Evolutionary conservation across 257 asterid genomes (phyloP).

Genomic region (Penstemon newberryi): DNA sequence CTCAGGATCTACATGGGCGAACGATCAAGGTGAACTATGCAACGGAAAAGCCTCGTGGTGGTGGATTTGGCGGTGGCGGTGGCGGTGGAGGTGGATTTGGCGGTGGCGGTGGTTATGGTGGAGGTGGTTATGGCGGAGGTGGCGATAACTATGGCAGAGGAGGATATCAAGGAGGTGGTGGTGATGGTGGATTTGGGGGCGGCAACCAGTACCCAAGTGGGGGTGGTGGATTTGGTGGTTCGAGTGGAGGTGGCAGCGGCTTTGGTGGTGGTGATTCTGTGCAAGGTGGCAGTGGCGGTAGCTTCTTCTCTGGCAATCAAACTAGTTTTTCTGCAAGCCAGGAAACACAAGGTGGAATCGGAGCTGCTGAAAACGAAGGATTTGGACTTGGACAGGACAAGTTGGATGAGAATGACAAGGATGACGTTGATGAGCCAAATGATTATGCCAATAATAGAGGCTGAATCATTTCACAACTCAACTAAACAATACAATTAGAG

Average conservation of each 20-base stretch:
- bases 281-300: slow-evolving; percentile 27
- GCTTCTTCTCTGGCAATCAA: slow-evolving; percentile 24
- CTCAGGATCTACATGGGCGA: slow-evolving; percentile 61
- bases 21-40: slow-evolving; percentile 58
- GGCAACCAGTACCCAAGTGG: slow-evolving; percentile 19
- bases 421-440: slow-evolving; percentile 34
- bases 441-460: slow-evolving; percentile 45
- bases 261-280: slow-evolving; percentile 25
- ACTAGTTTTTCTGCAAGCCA: slow-evolving; percentile 30
- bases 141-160: slow-evolving; percentile 35
- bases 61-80: slow-evolving; percentile 50
- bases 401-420: slow-evolving; percentile 12
- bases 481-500: slow-evolving; percentile 3
- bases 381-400: slow-evolving; percentile 13
- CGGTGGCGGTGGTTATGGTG: slow-evolving; percentile 36
- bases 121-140: slow-evolving; percentile 30
- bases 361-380: slow-evolving; percentile 21
- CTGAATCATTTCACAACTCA: slow-evolving; percentile 20
- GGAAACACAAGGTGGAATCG: slow-evolving; percentile 16
- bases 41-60: slow-evolving; percentile 46
- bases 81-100: slow-evolving; percentile 40
- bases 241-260: slow-evolving; percentile 33
- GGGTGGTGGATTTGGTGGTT: slow-evolving; percentile 27
- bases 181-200: slow-evolving; percentile 29
- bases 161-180: slow-evolving; percentile 36